phyloP scores from a whole-genome alignment of 139 green algal species.

The Volvox africanus region DNA sequence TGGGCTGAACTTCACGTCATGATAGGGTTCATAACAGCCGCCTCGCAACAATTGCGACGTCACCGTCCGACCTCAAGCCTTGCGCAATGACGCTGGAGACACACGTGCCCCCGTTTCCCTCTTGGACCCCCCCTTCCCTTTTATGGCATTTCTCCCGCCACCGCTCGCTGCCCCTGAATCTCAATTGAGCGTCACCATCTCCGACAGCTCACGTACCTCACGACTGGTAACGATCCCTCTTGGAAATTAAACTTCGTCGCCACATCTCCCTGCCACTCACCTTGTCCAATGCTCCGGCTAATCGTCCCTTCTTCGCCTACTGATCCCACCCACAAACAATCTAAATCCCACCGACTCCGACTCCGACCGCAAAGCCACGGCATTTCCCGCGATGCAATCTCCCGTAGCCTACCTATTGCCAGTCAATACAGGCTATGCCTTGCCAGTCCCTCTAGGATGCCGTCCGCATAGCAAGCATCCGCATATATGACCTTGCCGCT shows the following conservation, averaged over 20 bases:
- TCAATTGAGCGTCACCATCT: no score
- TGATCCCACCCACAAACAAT: background rate
- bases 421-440: conserved; percentile 79
- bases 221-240: background rate
- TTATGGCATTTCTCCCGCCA: no score
- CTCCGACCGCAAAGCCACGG: background rate
- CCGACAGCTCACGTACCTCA: no score
- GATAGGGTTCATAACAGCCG: no score
- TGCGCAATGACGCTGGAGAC: no score
- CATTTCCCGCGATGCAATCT: background rate
- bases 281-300: background rate
- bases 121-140: no score
- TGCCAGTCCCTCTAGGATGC: conserved; percentile 82
- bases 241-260: background rate
- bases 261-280: background rate
- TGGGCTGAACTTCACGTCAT: no score
- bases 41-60: no score
- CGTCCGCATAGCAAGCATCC: conserved; percentile 67
- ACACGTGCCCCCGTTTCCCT: no score
- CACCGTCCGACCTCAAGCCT: no score
- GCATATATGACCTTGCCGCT: conserved; percentile 70
- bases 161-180: no score
- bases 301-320: no score
- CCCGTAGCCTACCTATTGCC: background rate
- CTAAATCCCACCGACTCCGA: background rate